Conservation (phyloP, 495 filamentous ascomycete species). For the Tuber calosporum region DNA sequence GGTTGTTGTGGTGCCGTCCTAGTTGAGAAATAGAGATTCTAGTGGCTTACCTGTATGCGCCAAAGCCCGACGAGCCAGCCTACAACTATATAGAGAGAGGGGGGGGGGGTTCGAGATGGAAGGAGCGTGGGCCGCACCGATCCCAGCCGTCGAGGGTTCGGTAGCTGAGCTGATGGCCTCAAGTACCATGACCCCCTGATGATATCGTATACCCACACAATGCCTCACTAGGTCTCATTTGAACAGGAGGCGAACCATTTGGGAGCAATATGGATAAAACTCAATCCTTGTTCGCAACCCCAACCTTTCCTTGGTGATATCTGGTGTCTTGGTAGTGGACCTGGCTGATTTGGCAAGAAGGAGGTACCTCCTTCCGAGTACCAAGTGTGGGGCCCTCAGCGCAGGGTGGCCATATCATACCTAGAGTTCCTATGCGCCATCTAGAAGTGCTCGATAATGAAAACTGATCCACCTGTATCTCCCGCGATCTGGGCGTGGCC, state of each 20-base stretch:
- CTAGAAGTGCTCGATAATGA: background rate
- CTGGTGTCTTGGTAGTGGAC: background rate
- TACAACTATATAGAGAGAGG: background rate
- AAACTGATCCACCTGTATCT: background rate
- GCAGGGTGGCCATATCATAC: background rate
- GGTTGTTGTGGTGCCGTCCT: background rate
- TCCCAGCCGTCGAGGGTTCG: background rate
- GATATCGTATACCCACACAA: background rate
- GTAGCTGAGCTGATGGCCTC: background rate
- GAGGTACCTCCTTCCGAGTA: background rate
- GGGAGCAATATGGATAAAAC: background rate
- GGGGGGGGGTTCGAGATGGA: background rate
- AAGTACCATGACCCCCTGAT: background rate
- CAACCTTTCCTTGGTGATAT: background rate
- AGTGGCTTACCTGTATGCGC: background rate
- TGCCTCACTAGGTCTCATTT: background rate
- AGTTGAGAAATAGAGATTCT: background rate
- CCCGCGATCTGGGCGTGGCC: background rate
- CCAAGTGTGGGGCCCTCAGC: background rate
- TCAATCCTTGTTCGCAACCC: background rate
- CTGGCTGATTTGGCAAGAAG: background rate
- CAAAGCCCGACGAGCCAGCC: background rate
- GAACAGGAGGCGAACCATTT: background rate
- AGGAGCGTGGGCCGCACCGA: background rate
- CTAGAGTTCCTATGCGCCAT: background rate